These are phyloP conservation scores for Echria macrotheca DNA, from an alignment of 495 filamentous ascomycete genomes.

Conservation along the genomic window DNA sequence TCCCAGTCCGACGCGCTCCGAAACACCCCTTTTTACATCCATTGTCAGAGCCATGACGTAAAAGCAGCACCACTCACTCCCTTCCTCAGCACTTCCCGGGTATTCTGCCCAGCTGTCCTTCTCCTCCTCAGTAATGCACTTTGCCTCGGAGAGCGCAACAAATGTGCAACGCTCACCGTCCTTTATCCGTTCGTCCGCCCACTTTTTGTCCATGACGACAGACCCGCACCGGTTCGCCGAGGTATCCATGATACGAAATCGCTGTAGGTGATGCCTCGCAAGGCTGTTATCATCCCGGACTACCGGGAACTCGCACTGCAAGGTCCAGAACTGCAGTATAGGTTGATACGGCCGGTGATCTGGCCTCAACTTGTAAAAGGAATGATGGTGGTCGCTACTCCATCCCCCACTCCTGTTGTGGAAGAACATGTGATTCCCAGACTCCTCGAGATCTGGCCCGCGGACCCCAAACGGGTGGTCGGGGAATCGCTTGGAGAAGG, in stretches of 20 bases:
- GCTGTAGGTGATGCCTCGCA: neutral
- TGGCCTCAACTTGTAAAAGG: neutral
- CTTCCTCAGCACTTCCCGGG: neutral
- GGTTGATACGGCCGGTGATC: neutral
- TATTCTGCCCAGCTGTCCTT: neutral
- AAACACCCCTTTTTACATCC: neutral
- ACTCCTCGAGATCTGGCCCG: neutral
- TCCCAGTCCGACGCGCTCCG: neutral
- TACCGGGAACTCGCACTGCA: neutral
- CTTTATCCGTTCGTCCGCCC: neutral
- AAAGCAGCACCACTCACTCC: neutral
- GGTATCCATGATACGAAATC: neutral
- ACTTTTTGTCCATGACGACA: neutral
- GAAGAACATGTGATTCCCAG: neutral
- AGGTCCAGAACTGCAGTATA: neutral
- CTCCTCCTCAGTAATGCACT: neutral
- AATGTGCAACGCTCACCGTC: neutral
- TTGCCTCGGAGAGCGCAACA: neutral
- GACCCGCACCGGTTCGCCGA: neutral
- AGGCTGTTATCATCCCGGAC: neutral
- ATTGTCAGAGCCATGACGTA: neutral
- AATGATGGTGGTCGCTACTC: neutral
- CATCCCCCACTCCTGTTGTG: too few relatives aligned
- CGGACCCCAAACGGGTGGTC: neutral
- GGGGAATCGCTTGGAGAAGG: neutral